Conservation (phyloP, 306 rosid species). For the Glycine soja region DNA sequence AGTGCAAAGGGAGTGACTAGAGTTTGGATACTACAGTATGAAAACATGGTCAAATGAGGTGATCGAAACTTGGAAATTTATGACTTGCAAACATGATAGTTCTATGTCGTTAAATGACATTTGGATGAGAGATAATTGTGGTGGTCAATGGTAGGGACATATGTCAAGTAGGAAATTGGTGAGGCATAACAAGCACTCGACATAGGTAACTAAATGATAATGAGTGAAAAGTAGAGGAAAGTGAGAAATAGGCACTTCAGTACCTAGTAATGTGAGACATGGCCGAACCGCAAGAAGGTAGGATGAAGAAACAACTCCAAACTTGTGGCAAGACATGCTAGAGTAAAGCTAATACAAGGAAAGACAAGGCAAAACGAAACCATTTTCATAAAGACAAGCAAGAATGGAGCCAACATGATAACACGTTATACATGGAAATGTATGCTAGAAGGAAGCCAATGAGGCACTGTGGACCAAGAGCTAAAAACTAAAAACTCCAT, state of each 20-base stretch:
- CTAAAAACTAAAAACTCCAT: too few relatives aligned
- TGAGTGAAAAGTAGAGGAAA: not conserved
- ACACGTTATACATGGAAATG: too few relatives aligned
- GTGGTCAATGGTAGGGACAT: not conserved
- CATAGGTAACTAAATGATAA: not conserved
- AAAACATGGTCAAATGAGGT: slow-evolving; percentile 7
- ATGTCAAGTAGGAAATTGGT: not conserved
- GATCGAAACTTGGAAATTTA: too few relatives aligned
- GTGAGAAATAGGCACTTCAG: not conserved
- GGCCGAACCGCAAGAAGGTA: not conserved
- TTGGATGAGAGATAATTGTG: not conserved
- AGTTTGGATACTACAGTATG: not conserved
- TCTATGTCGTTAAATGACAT: too few relatives aligned
- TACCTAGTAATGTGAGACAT: not conserved
- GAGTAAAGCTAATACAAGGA: not conserved
- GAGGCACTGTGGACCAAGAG: too few relatives aligned
- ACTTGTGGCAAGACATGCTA: not conserved
- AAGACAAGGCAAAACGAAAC: too few relatives aligned
- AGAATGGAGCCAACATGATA: too few relatives aligned
- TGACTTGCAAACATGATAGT: too few relatives aligned
- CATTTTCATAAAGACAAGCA: too few relatives aligned
- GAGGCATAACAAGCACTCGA: not conserved
- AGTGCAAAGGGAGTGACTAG: not conserved
- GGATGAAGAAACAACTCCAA: not conserved
- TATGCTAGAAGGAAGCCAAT: too few relatives aligned